Conservation (phyloP, 139 green algal genomes). For the Micractinium sp. region DNA sequence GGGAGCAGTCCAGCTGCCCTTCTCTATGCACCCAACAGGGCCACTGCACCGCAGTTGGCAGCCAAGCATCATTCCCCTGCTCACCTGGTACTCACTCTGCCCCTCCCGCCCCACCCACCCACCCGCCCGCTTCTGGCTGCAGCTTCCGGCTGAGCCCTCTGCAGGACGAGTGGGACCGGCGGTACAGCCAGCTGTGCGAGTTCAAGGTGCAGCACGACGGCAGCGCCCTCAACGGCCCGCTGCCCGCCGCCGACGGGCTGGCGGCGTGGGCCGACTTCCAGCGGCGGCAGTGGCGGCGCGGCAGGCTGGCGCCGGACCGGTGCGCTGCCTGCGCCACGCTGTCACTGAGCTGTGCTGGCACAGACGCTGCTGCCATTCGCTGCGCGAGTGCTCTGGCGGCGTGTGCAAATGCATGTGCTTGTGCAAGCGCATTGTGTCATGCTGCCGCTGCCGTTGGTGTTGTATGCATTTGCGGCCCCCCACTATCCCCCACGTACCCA, state of each 20-base stretch:
- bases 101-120: background rate
- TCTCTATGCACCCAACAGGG: too few relatives aligned
- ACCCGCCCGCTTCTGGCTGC: background rate
- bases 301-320: slow-evolving; percentile 25
- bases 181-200: slow-evolving; percentile 10
- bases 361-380: too few relatives aligned
- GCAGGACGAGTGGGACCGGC: slow-evolving; percentile 5
- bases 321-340: background rate
- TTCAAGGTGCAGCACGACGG: background rate
- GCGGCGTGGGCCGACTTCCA: background rate
- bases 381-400: too few relatives aligned
- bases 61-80: background rate
- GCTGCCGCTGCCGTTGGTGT: background rate
- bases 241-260: background rate
- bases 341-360: too few relatives aligned
- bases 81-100: background rate
- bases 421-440: background rate
- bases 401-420: too few relatives aligned
- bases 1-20: too few relatives aligned
- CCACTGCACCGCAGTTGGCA: too few relatives aligned
- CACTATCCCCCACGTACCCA: background rate
- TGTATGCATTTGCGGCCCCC: background rate
- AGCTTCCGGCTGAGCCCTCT: slow-evolving; percentile 26
- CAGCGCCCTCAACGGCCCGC: background rate
- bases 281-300: slow-evolving; percentile 5